These are phyloP conservation scores for Tricholoma bakamatsutake DNA, from an alignment of 768 basidiomycete species.

Conservation along the genomic window DNA sequence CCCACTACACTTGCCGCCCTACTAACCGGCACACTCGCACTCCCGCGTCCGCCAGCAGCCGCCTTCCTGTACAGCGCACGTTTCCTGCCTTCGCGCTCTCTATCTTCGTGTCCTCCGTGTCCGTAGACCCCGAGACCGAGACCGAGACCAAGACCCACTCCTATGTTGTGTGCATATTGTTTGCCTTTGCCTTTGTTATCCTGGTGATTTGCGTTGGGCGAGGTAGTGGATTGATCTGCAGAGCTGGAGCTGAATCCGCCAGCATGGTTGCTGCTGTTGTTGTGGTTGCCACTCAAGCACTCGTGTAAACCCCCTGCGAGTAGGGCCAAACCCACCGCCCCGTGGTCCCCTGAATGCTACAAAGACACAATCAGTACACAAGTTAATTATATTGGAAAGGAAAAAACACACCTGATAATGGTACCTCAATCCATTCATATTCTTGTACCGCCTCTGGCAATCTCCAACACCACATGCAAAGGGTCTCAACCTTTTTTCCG, in stretches of 20 bases:
- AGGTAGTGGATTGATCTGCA: constrained; percentile 12
- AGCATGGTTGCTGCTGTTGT: not conserved
- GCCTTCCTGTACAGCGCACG: constrained; percentile 3
- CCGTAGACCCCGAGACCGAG: not conserved
- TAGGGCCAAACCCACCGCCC: constrained; percentile 79
- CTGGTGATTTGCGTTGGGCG: not conserved
- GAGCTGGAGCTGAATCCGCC: not conserved
- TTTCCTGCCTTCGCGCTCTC: constrained; percentile 16
- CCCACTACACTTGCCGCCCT: constrained; percentile 24
- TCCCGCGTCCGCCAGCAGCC: constrained; percentile 11
- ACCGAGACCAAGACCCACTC: not conserved
- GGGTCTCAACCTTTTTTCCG: constrained; percentile 74
- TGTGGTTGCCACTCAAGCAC: constrained; percentile 21
- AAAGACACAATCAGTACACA: not conserved
- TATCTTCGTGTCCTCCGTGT: constrained; percentile 7
- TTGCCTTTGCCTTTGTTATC: constrained; percentile 12
- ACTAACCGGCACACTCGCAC: constrained; percentile 30
- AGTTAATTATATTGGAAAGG: not conserved
- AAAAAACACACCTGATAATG: constrained; percentile 63
- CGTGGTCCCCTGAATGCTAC: constrained; percentile 87
- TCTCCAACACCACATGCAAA: constrained; percentile 89
- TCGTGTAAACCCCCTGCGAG: constrained; percentile 69
- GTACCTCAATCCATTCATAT: constrained; percentile 96
- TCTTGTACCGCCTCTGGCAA: constrained; percentile 88
- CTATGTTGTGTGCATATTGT: not conserved